These are phyloP conservation scores for Dalbergia cultrata DNA, from an alignment of 306 rosid species.

Conservation along the genomic window DNA sequence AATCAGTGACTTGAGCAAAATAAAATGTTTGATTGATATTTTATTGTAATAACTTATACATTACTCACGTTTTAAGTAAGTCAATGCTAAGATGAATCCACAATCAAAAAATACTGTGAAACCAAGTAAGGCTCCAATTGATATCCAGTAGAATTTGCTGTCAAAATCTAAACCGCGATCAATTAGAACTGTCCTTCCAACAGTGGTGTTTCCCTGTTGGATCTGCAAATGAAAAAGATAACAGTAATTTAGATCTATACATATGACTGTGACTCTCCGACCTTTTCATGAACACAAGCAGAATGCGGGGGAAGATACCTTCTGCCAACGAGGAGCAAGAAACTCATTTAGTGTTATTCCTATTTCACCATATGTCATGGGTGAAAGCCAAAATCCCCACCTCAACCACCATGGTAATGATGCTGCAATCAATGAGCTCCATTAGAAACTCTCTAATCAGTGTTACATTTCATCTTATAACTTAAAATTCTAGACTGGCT, in stretches of 20 bases:
- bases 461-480: slow-evolving; percentile 5
- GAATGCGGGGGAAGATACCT: slow-evolving; percentile 50
- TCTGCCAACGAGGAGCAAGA: slow-evolving; percentile 72
- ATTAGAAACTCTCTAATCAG: slow-evolving; percentile 31
- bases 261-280: neutral
- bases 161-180: slow-evolving; percentile 63
- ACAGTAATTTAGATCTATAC: slow-evolving; percentile 1
- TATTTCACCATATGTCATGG: slow-evolving; percentile 69
- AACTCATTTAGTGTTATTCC: slow-evolving; percentile 67
- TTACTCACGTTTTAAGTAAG: slow-evolving; percentile 63
- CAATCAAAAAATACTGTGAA: slow-evolving; percentile 56
- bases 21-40: slow-evolving; percentile 16
- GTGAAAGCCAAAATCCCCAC: slow-evolving; percentile 75
- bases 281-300: slow-evolving; percentile 6
- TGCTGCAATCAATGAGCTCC: slow-evolving; percentile 57
- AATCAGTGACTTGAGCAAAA: slow-evolving; percentile 35
- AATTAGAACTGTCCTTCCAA: slow-evolving; percentile 56
- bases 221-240: slow-evolving; percentile 47
- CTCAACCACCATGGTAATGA: slow-evolving; percentile 66
- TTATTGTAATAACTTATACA: slow-evolving; percentile 26
- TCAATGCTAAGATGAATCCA: slow-evolving; percentile 65
- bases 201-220: slow-evolving; percentile 52
- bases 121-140: slow-evolving; percentile 63
- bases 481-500: slow-evolving; percentile 29
- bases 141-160: slow-evolving; percentile 60